Evolutionary conservation across 202 grass and related monocot genomes (phyloP).

Genomic region (Bolboschoenoplectus hybrid): DNA sequence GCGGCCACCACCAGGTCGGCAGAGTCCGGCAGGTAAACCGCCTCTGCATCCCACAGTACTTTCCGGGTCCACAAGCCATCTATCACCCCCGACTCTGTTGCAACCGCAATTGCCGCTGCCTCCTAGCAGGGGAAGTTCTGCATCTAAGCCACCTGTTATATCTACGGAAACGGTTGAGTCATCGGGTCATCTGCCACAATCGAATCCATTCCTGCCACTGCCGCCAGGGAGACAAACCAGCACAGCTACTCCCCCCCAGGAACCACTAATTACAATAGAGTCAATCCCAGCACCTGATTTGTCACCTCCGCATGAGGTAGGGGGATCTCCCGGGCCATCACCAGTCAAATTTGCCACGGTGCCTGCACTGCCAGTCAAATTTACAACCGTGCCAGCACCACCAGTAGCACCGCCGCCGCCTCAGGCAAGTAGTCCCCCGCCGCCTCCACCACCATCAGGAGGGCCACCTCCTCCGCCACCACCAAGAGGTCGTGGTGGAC

Average conservation of each 20-base stretch:
- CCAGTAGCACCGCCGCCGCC: slow-evolving; percentile 27
- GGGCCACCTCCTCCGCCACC: not conserved
- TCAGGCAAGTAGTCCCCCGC: slow-evolving; percentile 48
- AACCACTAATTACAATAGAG: slow-evolving; percentile 22
- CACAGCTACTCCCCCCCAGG: not conserved
- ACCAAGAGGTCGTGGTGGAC: not conserved
- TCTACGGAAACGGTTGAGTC: not conserved
- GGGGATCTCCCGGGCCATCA: not conserved
- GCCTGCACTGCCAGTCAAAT: slow-evolving; percentile 22
- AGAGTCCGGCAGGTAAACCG: not conserved
- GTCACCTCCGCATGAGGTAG: slow-evolving; percentile 3
- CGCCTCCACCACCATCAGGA: slow-evolving; percentile 12
- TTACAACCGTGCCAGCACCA: slow-evolving; percentile 21
- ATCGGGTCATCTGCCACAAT: not conserved
- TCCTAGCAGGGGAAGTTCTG: slow-evolving; percentile 13
- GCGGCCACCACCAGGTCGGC: slow-evolving; percentile 1
- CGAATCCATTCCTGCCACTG: slow-evolving; percentile 3
- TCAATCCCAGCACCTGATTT: slow-evolving; percentile 13
- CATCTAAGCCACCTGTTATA: slow-evolving; percentile 13
- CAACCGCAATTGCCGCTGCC: slow-evolving; percentile 34
- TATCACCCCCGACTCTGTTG: slow-evolving; percentile 21
- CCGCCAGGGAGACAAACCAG: not conserved
- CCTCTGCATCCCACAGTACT: not conserved
- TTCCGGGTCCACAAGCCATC: not conserved
- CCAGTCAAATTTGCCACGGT: slow-evolving; percentile 16